These are phyloP conservation scores for Suillus occidentalis DNA, from an alignment of 768 basidiomycete genomes.

Conservation along the genomic window DNA sequence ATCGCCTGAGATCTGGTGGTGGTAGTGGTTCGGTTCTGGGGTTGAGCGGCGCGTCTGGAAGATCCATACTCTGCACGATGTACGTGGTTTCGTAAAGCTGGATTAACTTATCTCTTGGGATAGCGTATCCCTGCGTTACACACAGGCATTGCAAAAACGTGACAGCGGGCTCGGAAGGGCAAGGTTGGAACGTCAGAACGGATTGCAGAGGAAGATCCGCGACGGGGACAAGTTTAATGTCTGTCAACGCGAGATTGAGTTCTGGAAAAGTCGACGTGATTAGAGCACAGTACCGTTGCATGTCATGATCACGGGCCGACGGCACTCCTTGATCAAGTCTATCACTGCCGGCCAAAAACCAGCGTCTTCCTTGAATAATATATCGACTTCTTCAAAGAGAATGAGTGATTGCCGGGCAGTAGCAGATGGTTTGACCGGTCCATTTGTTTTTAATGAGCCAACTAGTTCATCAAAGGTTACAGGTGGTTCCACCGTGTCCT, in stretches of 20 bases:
- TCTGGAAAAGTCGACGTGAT: not conserved
- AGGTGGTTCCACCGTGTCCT: constrained; percentile 6
- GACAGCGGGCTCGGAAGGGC: constrained; percentile 50
- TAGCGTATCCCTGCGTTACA: constrained; percentile 50
- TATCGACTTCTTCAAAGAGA: constrained; percentile 93
- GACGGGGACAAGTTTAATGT: constrained; percentile 70
- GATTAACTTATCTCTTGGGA: constrained; percentile 43
- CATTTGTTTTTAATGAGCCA: constrained; percentile 4
- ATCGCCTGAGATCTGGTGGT: constrained; percentile 60
- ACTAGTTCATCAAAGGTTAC: constrained; percentile 4
- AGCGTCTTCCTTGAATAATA: constrained; percentile 83
- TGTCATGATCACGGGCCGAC: constrained; percentile 88
- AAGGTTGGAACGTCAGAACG: constrained; percentile 64
- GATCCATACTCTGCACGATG: constrained; percentile 22
- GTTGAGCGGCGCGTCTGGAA: constrained; percentile 36
- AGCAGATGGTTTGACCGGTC: constrained; percentile 8
- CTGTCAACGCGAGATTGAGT: constrained; percentile 37
- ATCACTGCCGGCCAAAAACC: constrained; percentile 86
- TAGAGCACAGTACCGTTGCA: constrained; percentile 74
- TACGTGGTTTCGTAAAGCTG: constrained; percentile 44
- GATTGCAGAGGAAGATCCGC: constrained; percentile 76
- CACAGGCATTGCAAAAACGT: constrained; percentile 72
- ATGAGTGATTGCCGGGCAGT: constrained; percentile 80
- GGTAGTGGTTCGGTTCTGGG: constrained; percentile 31
- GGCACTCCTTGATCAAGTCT: constrained; percentile 78